Evolutionary conservation across 169 alveolate species (phyloP), one percentile per base, ranked within the genome.

Genomic region (Miamiensis avidus): DNA sequence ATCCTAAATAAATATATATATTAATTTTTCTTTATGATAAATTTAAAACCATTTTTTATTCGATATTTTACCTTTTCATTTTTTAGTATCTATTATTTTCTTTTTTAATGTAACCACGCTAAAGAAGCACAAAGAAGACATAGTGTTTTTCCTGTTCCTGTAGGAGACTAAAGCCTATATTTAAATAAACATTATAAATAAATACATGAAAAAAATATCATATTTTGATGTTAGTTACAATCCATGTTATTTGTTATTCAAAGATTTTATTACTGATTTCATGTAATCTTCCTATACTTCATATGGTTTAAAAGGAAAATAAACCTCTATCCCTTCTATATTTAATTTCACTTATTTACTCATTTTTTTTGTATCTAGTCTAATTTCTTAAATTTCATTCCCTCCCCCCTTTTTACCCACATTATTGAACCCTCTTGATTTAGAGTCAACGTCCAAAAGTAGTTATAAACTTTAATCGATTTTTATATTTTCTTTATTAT

Each of bases 131-230:
- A 91, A 15, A 95, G 82, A 31, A 95, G 83, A 33, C 95, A 89
- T 72, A 95, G 79, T 26, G 97, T 93, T 91, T 95, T 95, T 75
- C 97, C 97, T 75, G 97, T 95, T 4, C 97, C 97, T 72, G 97
- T 95, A 20, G 97, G 97, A 0, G 95, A 91, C 82, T 91, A 89
- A 76, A 91, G 84, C 29, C 92, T 90, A 25, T 82, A 84, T 64
- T 76, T n/a, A n/a, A n/a, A n/a, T n/a, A n/a, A n/a, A n/a, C n/a
- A n/a, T n/a, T n/a, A n/a, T n/a, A n/a, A n/a, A 27, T 65, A 82
- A 69, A 72, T 81, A 77, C 75, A 30, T 77, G 27, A 74, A 69
- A 28, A 33, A 49, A 49, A 49, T 11, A 49, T 49, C 4, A 11
- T 11, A 11, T 49, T 49, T 11, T 49, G 69, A 20, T 49, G 20